Percentiles rank a stretch among this genome's conserved stretches.
Conservation (phyloP, 805 yeast species). For the Citeromyces nyonsensis region DNA sequence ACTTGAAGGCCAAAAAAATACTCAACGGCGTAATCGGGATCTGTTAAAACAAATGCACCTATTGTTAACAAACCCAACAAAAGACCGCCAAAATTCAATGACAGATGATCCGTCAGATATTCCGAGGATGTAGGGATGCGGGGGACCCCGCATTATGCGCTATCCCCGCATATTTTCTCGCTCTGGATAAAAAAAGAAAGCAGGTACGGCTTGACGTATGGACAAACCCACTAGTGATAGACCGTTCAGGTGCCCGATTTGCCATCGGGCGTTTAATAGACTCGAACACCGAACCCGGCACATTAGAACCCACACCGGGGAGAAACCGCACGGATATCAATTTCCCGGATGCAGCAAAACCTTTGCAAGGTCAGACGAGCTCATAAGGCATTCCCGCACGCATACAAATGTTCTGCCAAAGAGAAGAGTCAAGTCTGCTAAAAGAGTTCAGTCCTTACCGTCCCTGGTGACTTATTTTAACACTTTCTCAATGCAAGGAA, state of each 20-base stretch:
- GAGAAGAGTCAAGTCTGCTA: constrained; percentile 15
- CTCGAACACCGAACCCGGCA: constrained; percentile 71
- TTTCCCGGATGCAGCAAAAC: constrained; percentile 56
- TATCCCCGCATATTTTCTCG: neutral
- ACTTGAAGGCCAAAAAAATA: too few relatives aligned
- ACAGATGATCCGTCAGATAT: neutral
- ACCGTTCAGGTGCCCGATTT: constrained; percentile 63
- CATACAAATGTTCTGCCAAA: constrained; percentile 59
- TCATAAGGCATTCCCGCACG: constrained; percentile 58
- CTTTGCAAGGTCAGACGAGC: constrained; percentile 58
- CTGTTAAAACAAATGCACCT: too few relatives aligned
- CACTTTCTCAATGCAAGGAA: too few relatives aligned
- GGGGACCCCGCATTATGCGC: neutral
- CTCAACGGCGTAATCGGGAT: too few relatives aligned
- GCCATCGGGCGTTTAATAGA: constrained; percentile 62
- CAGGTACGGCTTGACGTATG: neutral
- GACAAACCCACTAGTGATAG: constrained; percentile 7
- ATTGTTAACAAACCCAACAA: too few relatives aligned
- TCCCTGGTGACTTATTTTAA: too few relatives aligned
- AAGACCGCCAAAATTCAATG: neutral
- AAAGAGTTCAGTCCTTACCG: too few relatives aligned
- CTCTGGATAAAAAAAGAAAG: neutral
- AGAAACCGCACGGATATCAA: constrained; percentile 65
- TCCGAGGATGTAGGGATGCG: too few relatives aligned
- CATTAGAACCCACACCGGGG: constrained; percentile 71